Percentiles rank a stretch among this genome's conserved stretches.
phyloP scores from a whole-genome alignment of 345 rosid species.

The Jatropha curcas region DNA sequence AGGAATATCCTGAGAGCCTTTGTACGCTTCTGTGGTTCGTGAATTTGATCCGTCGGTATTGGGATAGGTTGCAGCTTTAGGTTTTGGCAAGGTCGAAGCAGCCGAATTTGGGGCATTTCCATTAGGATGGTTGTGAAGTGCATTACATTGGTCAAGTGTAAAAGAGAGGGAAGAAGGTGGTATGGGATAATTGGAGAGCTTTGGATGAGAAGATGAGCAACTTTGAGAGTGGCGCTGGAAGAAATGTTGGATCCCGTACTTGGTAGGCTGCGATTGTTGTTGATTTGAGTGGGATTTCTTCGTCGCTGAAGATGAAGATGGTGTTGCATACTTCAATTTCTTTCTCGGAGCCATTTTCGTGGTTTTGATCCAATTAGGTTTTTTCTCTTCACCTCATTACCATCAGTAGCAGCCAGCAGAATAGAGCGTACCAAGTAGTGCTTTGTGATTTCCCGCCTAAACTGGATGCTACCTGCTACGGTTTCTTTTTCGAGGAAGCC shows the following conservation, averaged over 20 bases:
- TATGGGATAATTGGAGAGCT: constrained; percentile 4
- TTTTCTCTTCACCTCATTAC: background rate
- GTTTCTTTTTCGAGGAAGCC: background rate
- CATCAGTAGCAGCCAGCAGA: background rate
- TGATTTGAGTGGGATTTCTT: constrained; percentile 44
- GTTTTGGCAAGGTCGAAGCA: background rate
- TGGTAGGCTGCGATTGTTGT: constrained; percentile 44
- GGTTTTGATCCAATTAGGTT: background rate
- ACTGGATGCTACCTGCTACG: background rate
- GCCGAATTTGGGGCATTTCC: constrained; percentile 1
- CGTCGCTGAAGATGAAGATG: too few species aligned
- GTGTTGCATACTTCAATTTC: constrained; percentile 50
- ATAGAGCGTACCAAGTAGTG: too few species aligned
- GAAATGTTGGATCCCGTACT: constrained; percentile 78
- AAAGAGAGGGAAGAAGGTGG: background rate
- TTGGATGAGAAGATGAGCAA: constrained; percentile 1
- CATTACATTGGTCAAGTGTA: background rate
- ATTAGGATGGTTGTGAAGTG: background rate
- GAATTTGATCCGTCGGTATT: constrained; percentile 1
- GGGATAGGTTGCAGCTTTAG: background rate
- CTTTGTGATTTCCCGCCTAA: constrained; percentile 8
- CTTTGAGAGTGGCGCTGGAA: constrained; percentile 61
- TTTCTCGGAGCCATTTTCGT: constrained; percentile 70
- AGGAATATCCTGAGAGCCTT: background rate
- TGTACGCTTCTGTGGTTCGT: constrained; percentile 1